Evolutionary conservation across 2,329 filamentous ascomycete genomes (phyloP), one percentile per base, ranked within the genome.

Genomic region (Fusarium proliferatum): DNA sequence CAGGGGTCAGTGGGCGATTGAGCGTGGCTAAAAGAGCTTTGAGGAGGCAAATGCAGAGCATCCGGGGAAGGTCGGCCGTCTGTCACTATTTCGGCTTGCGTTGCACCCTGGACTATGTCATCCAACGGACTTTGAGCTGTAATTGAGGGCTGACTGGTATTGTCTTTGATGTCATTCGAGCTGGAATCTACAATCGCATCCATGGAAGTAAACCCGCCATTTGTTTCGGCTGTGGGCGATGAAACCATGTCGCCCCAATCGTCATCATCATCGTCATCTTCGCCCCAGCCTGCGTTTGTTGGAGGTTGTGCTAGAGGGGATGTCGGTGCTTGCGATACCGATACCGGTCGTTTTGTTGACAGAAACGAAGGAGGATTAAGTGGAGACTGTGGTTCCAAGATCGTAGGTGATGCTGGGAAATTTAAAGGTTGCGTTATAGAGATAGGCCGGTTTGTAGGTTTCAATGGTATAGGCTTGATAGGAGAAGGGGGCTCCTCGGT

Each of bases 241-340:
- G 81, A 79, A 39, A 90, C 82, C 88, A 90, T 90, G 68, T 90
- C 88, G 5, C 88, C 88, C 88, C 88, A 90, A 42, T 90, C 88
- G 49, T 89, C 88, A 49, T 89, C 87, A 9, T 88, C 86, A 1
- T 85, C 78, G 1, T 76, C 77, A 52, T 74, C 72, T n/a, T 70
- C 59, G 9, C 45, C 64, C 43, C 65, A 68, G 30, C 72, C 67
- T 23, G 69, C 67, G 16, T 73, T 75, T 17, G 57, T 63, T 33
- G 75, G 72, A 15, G 76, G 71, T 16, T 75, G 71, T 36, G 75
- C 76, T 4, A 78, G 17, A 13, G 77, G 75, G 8, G 75, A 74
- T n/a, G 61, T 73, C 17, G 72, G 74, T 16, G 67, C 62, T 36
- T 77, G 75, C 8, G 63, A 61, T 17, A 74, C 56, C 4, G 72